Base-by-base conservation (phyloP, 1,139 yeast genomes). In the Geotrichum histeridarum region DNA sequence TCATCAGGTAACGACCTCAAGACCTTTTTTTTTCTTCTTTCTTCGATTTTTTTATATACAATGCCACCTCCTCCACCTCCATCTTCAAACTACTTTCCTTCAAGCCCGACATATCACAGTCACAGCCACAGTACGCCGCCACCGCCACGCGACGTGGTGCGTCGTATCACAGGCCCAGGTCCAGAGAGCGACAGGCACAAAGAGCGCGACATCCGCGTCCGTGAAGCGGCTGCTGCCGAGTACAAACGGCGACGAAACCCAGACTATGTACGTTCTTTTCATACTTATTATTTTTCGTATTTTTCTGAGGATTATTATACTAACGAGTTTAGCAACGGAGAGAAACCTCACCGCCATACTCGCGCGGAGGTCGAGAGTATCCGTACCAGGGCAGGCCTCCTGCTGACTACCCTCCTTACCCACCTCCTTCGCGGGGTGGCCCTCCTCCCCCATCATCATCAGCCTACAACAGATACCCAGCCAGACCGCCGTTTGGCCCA, bases 211-310 rank as follows among this genome's bases (percentile, higher is more conserved):
- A 48, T 48, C 8, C 32, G 55, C 14, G 55, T 49, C 36, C 50
- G 55, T n/a, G 55, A 53, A 32, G 53, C 50, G 2, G 56, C 54
- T 18, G 56, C 56, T 11, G 56, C 56, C 7, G 56, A 67, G 51
- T 67, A 66, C 54, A 67, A 66, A 51, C 60, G 68, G 32, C 57
- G 67, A 22, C 57, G 67, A 39, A 62, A 63, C 22, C 37, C 39
- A 30, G 50, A 53, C 42, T 49, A 48, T 33, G 55, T 53, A 49
- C 32, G 55, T 53, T 36, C 11, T 27, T 31, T 18, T 27, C 15
- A 30, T 11, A 7, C 11, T n/a, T 38, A 4, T 11, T 7, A 4
- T 22, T 9, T 8, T 14, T 17, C 6, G 15, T n/a, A 2, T 2
- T 9, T 31, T 27, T 8, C 15, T 35, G 14, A 41, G 30, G 27